Percentiles rank a stretch among this genome's conserved stretches.
Conservation (phyloP, 2,329 filamentous ascomycete genomes). For the Ascosphaera pollenicola region DNA sequence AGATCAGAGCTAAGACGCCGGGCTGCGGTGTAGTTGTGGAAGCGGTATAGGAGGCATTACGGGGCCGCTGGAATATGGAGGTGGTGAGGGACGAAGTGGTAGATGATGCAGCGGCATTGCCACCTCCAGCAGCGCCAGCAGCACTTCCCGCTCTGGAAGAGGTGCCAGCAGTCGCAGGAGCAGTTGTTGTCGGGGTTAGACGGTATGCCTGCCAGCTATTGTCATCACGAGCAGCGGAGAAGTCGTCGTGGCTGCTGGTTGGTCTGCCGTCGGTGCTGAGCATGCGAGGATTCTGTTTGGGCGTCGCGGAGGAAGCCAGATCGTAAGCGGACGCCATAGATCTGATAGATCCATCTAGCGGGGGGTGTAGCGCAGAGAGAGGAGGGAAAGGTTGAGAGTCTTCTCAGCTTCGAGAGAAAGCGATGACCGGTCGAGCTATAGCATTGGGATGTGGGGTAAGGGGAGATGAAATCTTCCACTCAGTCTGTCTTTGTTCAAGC, state of each 20-base stretch:
- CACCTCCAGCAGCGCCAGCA: slow-evolving; percentile 13
- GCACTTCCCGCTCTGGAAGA: background rate
- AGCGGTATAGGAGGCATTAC: slow-evolving; percentile 47
- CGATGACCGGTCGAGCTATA: background rate
- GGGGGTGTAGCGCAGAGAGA: background rate
- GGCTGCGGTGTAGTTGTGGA: slow-evolving; percentile 36
- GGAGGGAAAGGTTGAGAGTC: too few species aligned
- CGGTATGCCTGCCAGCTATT: too few species aligned
- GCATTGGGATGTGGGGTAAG: background rate
- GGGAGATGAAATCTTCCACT: too few species aligned
- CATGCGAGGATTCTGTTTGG: slow-evolving; percentile 17
- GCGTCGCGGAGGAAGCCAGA: slow-evolving; percentile 19
- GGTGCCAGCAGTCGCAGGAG: background rate
- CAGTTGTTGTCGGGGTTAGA: too few species aligned
- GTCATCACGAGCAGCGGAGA: too few species aligned
- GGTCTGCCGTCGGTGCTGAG: slow-evolving; percentile 15
- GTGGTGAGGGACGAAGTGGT: slow-evolving; percentile 23
- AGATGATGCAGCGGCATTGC: slow-evolving; percentile 13
- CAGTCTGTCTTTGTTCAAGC: too few species aligned
- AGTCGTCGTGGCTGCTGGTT: slow-evolving; percentile 18
- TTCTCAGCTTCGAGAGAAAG: background rate
- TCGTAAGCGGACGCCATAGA: slow-evolving; percentile 23
- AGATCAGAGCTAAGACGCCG: slow-evolving; percentile 56
- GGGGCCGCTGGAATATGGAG: slow-evolving; percentile 38
- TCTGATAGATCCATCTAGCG: slow-evolving; percentile 19